Evolutionary conservation across 2,329 filamentous ascomycete genomes (phyloP).

Genomic region (Xylaria sp.): DNA sequence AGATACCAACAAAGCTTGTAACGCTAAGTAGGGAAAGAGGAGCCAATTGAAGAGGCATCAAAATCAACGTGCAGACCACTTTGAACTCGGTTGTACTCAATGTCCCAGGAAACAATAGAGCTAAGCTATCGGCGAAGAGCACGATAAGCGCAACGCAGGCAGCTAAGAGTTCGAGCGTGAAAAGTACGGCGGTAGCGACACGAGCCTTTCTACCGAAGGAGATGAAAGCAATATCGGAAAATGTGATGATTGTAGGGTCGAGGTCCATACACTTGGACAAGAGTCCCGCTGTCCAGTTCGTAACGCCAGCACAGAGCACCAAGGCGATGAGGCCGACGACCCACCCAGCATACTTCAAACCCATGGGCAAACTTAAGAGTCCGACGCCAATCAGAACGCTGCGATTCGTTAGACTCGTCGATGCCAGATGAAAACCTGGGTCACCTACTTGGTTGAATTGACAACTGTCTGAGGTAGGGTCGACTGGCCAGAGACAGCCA

Average conservation of each 20-base stretch:
- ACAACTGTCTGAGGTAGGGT: conserved; percentile 95
- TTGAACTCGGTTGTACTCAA: conserved; percentile 78
- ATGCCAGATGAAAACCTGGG: not conserved
- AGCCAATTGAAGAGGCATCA: conserved; percentile 83
- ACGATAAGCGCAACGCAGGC: conserved; percentile 74
- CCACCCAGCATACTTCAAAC: conserved; percentile 88
- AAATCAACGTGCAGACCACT: conserved; percentile 75
- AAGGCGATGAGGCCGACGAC: conserved; percentile 79
- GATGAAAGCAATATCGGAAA: conserved; percentile 90
- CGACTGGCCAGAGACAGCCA: conserved; percentile 89
- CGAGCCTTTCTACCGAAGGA: conserved; percentile 85
- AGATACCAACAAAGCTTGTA: conserved; percentile 90
- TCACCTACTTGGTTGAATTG: conserved; percentile 80
- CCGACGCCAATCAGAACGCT: conserved; percentile 87
- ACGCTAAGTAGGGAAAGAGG: conserved; percentile 85
- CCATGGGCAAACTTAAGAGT: conserved; percentile 85
- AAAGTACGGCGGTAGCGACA: conserved; percentile 81
- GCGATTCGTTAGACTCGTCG: conserved; percentile 16
- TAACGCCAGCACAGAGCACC: conserved; percentile 74
- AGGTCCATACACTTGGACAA: conserved; percentile 88
- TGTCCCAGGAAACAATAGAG: conserved; percentile 75
- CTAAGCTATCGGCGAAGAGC: conserved; percentile 82
- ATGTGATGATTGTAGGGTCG: conserved; percentile 85
- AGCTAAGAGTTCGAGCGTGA: conserved; percentile 84
- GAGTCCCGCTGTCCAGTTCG: conserved; percentile 83